Evolutionary conservation across 2,329 filamentous ascomycete species (phyloP).

Genomic region (Colletotrichum lupini): DNA sequence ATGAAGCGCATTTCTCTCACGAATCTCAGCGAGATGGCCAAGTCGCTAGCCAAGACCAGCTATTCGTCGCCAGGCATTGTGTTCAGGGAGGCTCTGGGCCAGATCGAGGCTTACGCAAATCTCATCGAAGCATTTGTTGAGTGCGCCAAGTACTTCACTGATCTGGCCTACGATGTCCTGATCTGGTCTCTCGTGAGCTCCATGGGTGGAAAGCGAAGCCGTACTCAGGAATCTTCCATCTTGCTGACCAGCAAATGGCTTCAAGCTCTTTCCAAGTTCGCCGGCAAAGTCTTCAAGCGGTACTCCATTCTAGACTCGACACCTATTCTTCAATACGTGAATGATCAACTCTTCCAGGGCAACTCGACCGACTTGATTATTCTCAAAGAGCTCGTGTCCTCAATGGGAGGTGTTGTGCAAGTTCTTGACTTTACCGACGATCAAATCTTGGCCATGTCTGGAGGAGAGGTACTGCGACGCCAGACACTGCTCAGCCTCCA

Average conservation of each 20-base stretch:
- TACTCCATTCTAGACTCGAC: conserved; percentile 86
- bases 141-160: conserved; percentile 93
- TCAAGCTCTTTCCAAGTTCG: conserved; percentile 88
- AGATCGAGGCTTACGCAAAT: conserved; percentile 95
- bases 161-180: conserved; percentile 91
- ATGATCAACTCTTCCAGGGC: conserved; percentile 81
- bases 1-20: conserved; percentile 91
- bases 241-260: conserved; percentile 91
- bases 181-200: conserved; percentile 91
- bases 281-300: conserved; percentile 87
- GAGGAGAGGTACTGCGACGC: conserved; percentile 81
- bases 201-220: conserved; percentile 69
- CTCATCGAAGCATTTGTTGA: conserved; percentile 95
- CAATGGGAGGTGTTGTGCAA: conserved; percentile 93
- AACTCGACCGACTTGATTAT: conserved; percentile 94
- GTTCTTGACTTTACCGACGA: conserved; percentile 89
- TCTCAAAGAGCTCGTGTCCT: conserved; percentile 87
- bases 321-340: conserved; percentile 90
- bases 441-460: conserved; percentile 89
- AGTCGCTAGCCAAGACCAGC: conserved; percentile 90
- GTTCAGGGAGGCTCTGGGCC: conserved; percentile 87
- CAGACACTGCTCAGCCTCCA: conserved; percentile 84
- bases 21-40: conserved; percentile 87
- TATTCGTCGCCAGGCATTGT: conserved; percentile 91
- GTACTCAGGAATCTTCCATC: conserved; percentile 71